Conservation (phyloP, 1,284 basidiomycete species). For the Cutaneotrichosporon curvatum region DNA sequence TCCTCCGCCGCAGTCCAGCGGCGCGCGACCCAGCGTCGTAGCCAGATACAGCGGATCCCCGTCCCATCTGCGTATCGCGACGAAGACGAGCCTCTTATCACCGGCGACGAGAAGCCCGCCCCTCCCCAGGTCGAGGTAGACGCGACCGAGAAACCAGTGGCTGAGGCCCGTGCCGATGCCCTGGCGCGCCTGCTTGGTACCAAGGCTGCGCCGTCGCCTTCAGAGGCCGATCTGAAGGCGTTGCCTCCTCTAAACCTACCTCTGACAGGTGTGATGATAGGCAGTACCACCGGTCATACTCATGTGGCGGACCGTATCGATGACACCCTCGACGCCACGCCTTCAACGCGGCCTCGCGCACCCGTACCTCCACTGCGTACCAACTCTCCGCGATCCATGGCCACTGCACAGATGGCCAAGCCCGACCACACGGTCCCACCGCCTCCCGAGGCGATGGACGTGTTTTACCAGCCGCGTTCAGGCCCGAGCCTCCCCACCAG, state of each 20-base stretch:
- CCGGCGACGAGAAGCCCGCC: background rate
- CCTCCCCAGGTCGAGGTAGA: background rate
- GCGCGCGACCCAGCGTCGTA: conserved; percentile 5
- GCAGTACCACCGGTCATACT: too few relatives aligned
- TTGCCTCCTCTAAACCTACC: too few relatives aligned
- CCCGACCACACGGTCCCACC: too few relatives aligned
- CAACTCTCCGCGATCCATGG: background rate
- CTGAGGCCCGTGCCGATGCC: conserved; percentile 8
- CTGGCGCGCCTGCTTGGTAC: conserved; percentile 7
- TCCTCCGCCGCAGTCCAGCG: conserved; percentile 3
- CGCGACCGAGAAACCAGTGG: background rate
- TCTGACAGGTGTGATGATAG: too few relatives aligned
- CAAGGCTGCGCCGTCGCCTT: background rate
- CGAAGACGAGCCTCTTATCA: conserved; percentile 2
- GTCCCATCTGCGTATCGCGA: conserved; percentile 4
- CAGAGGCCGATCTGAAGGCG: background rate
- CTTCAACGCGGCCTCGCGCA: too few relatives aligned
- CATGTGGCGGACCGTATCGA: too few relatives aligned
- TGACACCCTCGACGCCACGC: too few relatives aligned
- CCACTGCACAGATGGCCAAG: too few relatives aligned
- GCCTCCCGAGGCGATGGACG: too few relatives aligned
- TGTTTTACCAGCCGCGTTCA: too few relatives aligned
- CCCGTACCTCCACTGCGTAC: conserved; percentile 4
- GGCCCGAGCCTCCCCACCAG: too few relatives aligned
- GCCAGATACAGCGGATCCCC: conserved; percentile 5